These are phyloP conservation scores for Ganoderma lucidum DNA, from an alignment of 1,284 basidiomycete species.

Conservation along the genomic window DNA sequence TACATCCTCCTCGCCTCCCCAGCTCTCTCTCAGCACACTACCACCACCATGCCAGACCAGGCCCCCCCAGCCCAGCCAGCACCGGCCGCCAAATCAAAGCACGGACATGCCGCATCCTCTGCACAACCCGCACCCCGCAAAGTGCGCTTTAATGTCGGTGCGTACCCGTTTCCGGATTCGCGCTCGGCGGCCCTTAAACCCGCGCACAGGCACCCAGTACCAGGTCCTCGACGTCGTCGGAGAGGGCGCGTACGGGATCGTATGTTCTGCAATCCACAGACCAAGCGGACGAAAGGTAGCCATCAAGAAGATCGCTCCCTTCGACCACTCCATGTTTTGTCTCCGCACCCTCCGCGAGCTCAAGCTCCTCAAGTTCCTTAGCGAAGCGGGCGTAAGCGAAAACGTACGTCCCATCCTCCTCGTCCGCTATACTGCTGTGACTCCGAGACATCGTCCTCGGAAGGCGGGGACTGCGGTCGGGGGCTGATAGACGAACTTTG, in stretches of 20 bases:
- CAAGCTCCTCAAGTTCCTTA: slow-evolving; percentile 90
- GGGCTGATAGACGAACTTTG: slow-evolving; percentile 12
- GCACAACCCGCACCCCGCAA: slow-evolving; percentile 80
- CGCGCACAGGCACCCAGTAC: slow-evolving; percentile 73
- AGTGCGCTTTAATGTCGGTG: slow-evolving; percentile 93
- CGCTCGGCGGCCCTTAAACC: slow-evolving; percentile 16
- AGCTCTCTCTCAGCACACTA: slow-evolving; percentile 19
- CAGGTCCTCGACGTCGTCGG: slow-evolving; percentile 92
- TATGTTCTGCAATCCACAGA: slow-evolving; percentile 86
- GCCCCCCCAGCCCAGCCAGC: slow-evolving; percentile 32
- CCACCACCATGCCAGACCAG: slow-evolving; percentile 40
- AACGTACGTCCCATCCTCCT: slow-evolving; percentile 67
- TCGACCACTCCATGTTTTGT: slow-evolving; percentile 91
- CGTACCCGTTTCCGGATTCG: slow-evolving; percentile 43
- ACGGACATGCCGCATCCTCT: slow-evolving; percentile 65
- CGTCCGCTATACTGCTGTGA: neutral
- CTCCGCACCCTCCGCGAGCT: slow-evolving; percentile 86
- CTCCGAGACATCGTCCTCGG: slow-evolving; percentile 5
- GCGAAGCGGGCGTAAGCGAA: slow-evolving; percentile 91
- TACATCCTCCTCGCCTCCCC: slow-evolving; percentile 19
- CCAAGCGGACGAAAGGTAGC: slow-evolving; percentile 74
- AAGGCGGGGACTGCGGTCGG: neutral
- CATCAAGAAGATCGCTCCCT: slow-evolving; percentile 86
- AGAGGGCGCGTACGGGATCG: slow-evolving; percentile 88
- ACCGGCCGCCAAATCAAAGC: slow-evolving; percentile 59